These are phyloP conservation scores for Aotearoamyces nothofagi DNA, from an alignment of 2,329 filamentous ascomycete species.

Conservation along the genomic window DNA sequence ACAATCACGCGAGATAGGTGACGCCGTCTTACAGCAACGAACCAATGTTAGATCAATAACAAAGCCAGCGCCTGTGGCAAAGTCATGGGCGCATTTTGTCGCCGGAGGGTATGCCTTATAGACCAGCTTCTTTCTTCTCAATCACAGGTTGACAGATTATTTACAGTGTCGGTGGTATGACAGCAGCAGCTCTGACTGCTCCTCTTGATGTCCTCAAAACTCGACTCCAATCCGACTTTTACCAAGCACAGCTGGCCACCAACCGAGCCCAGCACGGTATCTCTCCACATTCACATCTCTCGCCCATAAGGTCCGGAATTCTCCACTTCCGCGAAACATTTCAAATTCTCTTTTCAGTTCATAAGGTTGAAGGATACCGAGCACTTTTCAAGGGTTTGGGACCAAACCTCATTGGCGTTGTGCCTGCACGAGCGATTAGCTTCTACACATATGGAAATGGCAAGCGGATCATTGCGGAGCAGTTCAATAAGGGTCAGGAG, in stretches of 20 bases:
- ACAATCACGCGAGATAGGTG: constrained; percentile 47
- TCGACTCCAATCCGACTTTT: constrained; percentile 84
- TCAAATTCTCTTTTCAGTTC: constrained; percentile 70
- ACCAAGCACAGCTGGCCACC: constrained; percentile 66
- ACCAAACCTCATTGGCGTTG: constrained; percentile 77
- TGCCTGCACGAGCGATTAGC: constrained; percentile 81
- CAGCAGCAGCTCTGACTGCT: constrained; percentile 79
- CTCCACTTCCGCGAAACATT: constrained; percentile 76
- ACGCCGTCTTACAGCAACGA: constrained; percentile 30
- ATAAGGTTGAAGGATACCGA: constrained; percentile 66
- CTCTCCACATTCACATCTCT: constrained; percentile 38
- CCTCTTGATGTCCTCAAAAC: constrained; percentile 92
- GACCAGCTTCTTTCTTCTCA: constrained; percentile 1
- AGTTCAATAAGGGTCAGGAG: constrained; percentile 56
- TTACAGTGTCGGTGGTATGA: constrained; percentile 71
- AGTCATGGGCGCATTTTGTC: constrained; percentile 85
- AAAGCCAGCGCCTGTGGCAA: constrained; percentile 35
- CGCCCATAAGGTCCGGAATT: constrained; percentile 47
- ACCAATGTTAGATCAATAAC: constrained; percentile 21
- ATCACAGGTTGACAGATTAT: constrained; percentile 6
- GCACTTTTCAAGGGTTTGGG: constrained; percentile 89
- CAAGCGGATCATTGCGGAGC: constrained; percentile 64
- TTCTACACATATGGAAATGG: constrained; percentile 91
- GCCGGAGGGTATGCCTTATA: constrained; percentile 60
- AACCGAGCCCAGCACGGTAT: constrained; percentile 38